Conservation (phyloP, 495 filamentous ascomycete species). For the Talaromyces proteolyticus region DNA sequence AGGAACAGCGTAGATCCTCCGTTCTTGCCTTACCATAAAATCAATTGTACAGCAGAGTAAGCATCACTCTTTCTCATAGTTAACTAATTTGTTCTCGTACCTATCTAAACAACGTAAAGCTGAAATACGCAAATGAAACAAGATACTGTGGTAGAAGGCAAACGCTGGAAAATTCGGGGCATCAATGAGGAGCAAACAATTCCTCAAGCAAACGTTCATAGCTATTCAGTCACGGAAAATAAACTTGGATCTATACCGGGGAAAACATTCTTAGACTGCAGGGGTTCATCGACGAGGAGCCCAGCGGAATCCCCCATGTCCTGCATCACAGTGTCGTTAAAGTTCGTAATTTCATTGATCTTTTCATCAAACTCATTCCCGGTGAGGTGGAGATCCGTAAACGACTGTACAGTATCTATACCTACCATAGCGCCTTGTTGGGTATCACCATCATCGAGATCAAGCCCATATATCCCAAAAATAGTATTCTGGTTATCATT, state of each 20-base stretch:
- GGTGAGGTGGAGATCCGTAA: constrained; percentile 9
- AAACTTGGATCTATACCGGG: neutral
- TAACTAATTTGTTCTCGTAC: too few relatives aligned
- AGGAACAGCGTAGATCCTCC: too few relatives aligned
- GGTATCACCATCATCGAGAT: constrained; percentile 19
- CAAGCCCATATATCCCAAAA: constrained; percentile 39
- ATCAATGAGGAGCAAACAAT: too few relatives aligned
- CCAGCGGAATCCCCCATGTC: neutral
- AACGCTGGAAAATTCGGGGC: too few relatives aligned
- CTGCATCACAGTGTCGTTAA: constrained; percentile 1
- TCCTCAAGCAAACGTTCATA: too few relatives aligned
- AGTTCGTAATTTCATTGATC: constrained; percentile 20
- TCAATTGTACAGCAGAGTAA: too few relatives aligned
- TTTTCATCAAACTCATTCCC: constrained; percentile 38
- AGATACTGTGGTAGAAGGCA: too few relatives aligned
- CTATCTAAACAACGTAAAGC: too few relatives aligned
- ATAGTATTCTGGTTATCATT: constrained; percentile 24
- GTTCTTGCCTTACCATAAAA: too few relatives aligned
- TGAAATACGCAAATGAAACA: too few relatives aligned
- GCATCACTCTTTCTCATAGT: too few relatives aligned
- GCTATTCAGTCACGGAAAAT: neutral
- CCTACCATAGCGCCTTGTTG: too few relatives aligned
- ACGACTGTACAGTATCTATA: neutral
- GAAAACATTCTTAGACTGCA: neutral
- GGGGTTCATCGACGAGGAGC: neutral